These are phyloP conservation scores for Quercus lobata DNA, from an alignment of 331 rosid genomes.

Conservation along the genomic window DNA sequence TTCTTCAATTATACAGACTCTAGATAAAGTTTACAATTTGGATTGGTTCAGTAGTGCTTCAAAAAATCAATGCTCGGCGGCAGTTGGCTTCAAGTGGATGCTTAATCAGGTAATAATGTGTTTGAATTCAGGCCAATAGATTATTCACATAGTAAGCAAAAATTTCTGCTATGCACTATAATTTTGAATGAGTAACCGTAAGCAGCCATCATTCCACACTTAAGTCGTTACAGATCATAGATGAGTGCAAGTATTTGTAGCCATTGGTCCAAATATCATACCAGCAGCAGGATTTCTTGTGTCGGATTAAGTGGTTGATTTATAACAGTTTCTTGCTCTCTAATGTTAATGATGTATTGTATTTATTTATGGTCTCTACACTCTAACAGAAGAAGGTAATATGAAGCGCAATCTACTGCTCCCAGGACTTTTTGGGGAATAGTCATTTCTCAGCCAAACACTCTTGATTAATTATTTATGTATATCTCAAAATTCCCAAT, in stretches of 20 bases:
- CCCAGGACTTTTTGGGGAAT: background rate
- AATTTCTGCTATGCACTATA: background rate
- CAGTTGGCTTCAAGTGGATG: slow-evolving; percentile 99
- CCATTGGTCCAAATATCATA: background rate
- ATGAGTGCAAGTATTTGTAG: background rate
- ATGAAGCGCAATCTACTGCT: background rate
- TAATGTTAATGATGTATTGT: background rate
- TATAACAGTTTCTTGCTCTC: background rate
- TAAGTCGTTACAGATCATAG: background rate
- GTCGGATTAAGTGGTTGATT: background rate
- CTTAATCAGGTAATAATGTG: slow-evolving; percentile 74
- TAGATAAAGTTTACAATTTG: slow-evolving; percentile 81
- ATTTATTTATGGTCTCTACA: background rate
- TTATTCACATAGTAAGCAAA: background rate
- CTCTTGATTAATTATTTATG: background rate
- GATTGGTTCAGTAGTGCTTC: slow-evolving; percentile 98
- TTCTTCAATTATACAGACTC: slow-evolving; percentile 64
- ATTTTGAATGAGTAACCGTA: background rate
- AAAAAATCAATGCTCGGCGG: slow-evolving; percentile 89
- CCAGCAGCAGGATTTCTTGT: background rate
- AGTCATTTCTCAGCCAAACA: background rate
- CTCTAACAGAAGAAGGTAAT: background rate
- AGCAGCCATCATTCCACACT: background rate
- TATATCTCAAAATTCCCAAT: background rate
- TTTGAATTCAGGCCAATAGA: background rate